phyloP scores from a whole-genome alignment of 2,329 filamentous ascomycete species.

The Penicillium polonicum region DNA sequence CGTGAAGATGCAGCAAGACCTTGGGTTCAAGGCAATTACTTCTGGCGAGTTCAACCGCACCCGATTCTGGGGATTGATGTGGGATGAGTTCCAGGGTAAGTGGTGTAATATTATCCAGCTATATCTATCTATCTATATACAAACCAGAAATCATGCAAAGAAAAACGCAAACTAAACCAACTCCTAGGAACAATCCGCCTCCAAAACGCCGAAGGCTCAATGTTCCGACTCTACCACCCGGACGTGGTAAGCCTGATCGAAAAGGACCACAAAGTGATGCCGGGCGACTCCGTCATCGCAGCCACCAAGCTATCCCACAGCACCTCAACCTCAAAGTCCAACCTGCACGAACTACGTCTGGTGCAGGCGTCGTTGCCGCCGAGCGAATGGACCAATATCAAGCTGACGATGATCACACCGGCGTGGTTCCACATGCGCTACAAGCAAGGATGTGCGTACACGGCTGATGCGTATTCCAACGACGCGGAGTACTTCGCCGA shows the following conservation, averaged over 20 bases:
- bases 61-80: conserved; percentile 27
- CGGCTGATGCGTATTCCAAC: too few relatives aligned
- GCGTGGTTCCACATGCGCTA: conserved; percentile 64
- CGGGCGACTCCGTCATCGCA: conserved; percentile 29
- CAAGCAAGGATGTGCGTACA: too few relatives aligned
- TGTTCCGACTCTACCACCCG: conserved; percentile 30
- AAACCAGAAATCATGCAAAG: not conserved
- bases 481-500: conserved; percentile 61
- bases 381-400: conserved; percentile 62
- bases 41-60: conserved; percentile 27
- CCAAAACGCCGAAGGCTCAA: conserved; percentile 27
- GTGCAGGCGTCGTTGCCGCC: conserved; percentile 48
- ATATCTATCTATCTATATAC: not conserved
- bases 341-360: conserved; percentile 25
- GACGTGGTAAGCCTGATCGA: conserved; percentile 30
- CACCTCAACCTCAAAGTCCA: conserved; percentile 16
- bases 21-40: conserved; percentile 22
- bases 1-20: conserved; percentile 23
- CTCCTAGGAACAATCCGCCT: conserved; percentile 43
- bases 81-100: conserved; percentile 26
- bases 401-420: conserved; percentile 66
- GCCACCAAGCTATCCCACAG: conserved; percentile 26
- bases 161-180: conserved; percentile 48
- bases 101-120: not conserved
- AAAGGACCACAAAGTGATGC: conserved; percentile 29